phyloP scores from a whole-genome alignment of 2,329 filamentous ascomycete species.

The Dactylellina drechsleri region DNA sequence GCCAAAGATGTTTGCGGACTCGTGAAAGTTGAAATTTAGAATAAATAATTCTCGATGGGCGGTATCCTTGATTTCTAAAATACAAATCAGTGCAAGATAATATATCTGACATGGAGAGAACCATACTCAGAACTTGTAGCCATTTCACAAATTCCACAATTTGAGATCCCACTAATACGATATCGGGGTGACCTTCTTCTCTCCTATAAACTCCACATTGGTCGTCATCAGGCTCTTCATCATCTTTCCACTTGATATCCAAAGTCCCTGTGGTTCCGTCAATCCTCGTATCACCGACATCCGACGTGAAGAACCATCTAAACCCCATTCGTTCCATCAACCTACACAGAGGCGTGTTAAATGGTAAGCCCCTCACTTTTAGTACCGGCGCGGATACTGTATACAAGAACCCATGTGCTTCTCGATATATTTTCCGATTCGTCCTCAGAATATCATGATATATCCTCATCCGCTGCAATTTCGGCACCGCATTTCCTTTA shows the following conservation, averaged over 20 bases:
- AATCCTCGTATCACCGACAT: neutral
- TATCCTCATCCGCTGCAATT: slow-evolving; percentile 22
- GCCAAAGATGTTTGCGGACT: no score
- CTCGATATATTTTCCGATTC: slow-evolving; percentile 38
- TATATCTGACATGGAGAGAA: neutral
- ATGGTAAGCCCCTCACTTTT: slow-evolving; percentile 29
- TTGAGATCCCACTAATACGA: slow-evolving; percentile 26
- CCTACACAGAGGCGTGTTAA: slow-evolving; percentile 23
- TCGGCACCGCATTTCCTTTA: slow-evolving; percentile 13
- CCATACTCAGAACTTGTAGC: slow-evolving; percentile 39
- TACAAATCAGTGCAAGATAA: neutral
- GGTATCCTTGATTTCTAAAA: no score
- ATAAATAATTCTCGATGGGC: no score
- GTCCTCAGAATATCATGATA: slow-evolving; percentile 33
- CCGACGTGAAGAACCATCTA: slow-evolving; percentile 30
- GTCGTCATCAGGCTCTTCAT: neutral
- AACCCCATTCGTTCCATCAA: slow-evolving; percentile 34
- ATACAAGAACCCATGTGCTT: slow-evolving; percentile 36
- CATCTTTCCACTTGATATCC: slow-evolving; percentile 28
- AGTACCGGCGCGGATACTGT: slow-evolving; percentile 29
- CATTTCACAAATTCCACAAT: slow-evolving; percentile 29
- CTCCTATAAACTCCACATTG: slow-evolving; percentile 8
- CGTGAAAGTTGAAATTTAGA: no score
- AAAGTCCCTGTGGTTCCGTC: slow-evolving; percentile 17
- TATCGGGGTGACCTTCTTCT: slow-evolving; percentile 15